Evolutionary conservation across 805 yeast species (phyloP), one percentile per base, ranked within the genome.

Genomic region (Metschnikowia anglica): DNA sequence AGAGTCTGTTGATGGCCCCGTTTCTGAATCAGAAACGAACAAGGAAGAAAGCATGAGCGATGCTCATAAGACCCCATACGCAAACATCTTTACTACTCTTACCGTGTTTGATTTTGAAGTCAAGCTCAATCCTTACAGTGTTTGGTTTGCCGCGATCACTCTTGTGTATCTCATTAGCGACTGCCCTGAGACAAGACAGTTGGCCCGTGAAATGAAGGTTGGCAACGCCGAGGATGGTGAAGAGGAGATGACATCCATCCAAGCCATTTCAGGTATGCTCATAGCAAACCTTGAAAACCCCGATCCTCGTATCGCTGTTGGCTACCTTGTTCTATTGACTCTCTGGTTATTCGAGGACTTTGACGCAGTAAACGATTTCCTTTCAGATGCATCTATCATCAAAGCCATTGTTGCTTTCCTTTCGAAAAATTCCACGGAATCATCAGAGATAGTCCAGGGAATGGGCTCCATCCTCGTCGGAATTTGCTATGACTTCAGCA

Each of bases 301-400:
- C 4, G 96, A 91, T 58, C 82, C 88, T 2, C 74, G 97, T 46
- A 79, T 86, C 6, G 73, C 95, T 0, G 74, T 88, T 30, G 87
- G 93, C 0, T 90, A 88, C 51, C 61, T 86, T 24, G 82, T 85
- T 79, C 70, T 91, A 9, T 68, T 93, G 30, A 76, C 82, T 0
- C 71, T 73, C 8, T 87, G 96, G 90, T 59, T 88, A 24, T 90
- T 74, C 66, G 96, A 86, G 52, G 88, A 88, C 58, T 72, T 76
- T 12, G 70, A 70, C 2, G 90, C 93, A 0, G 89, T 86, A 1
- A 73, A 85, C 55, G 88, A 83, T 52, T 85, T 93, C 54, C 65
- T 89, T 32, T 69, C 75, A 6, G 95, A 88, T 39, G 59, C 80
- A 1, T 73, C 91, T 0, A 75, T 75, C n/a, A 59, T 86, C 4